These are phyloP conservation scores for Gnomoniopsis smithogilvyi DNA, from an alignment of 2,329 filamentous ascomycete species.

Conservation along the genomic window DNA sequence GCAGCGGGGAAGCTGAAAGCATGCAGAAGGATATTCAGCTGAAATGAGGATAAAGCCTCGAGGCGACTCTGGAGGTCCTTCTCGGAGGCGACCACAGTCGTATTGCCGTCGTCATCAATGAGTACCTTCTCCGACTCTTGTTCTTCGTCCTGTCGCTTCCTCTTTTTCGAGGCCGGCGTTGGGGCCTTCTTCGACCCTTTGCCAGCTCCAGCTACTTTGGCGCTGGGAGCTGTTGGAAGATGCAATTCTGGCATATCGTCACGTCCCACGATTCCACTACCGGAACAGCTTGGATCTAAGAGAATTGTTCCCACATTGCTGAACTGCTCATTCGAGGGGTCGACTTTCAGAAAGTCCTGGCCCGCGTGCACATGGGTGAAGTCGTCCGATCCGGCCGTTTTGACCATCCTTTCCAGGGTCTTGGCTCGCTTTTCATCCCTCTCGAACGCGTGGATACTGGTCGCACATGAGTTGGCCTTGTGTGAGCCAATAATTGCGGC, in stretches of 20 bases:
- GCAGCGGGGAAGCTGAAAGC: conserved; percentile 79
- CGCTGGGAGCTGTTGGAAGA: conserved; percentile 42
- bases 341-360: conserved; percentile 77
- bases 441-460: conserved; percentile 72
- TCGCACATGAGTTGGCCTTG: conserved; percentile 31
- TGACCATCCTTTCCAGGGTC: conserved; percentile 82
- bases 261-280: conserved; percentile 88
- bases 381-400: conserved; percentile 65
- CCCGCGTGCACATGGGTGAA: conserved; percentile 67
- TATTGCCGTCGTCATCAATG: conserved; percentile 55
- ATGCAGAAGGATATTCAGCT: conserved; percentile 77
- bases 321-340: conserved; percentile 62
- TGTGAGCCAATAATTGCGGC: conserved; percentile 65
- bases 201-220: conserved; percentile 8
- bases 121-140: conserved; percentile 32
- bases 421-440: conserved; percentile 68
- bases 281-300: conserved; percentile 92
- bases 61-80: conserved; percentile 63
- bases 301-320: conserved; percentile 74
- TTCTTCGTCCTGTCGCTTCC: conserved; percentile 40
- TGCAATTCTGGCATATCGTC: conserved; percentile 72
- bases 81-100: conserved; percentile 48
- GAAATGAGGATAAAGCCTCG: conserved; percentile 73
- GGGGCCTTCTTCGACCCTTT: conserved; percentile 19
- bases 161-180: conserved; percentile 34